These are phyloP conservation scores for Grosmannia penicillata DNA, from an alignment of 2,329 filamentous ascomycete genomes.

Conservation along the genomic window DNA sequence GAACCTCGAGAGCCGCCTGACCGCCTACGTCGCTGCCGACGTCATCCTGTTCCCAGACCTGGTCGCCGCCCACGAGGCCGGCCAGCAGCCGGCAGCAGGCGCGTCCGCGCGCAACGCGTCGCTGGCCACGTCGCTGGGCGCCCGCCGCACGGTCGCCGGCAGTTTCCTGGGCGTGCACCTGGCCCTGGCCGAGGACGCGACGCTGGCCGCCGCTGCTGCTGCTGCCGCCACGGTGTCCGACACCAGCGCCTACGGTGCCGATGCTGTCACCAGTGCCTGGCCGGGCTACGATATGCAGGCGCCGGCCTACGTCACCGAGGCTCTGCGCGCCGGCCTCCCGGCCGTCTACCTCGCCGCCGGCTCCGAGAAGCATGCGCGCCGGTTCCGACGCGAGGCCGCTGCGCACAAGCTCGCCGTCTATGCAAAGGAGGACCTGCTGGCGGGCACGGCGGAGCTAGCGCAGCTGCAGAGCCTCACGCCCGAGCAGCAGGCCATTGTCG, in stretches of 20 bases:
- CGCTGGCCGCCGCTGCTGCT: constrained; percentile 13
- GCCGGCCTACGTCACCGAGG: constrained; percentile 19
- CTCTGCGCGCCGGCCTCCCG: constrained; percentile 13
- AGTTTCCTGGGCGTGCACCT: constrained; percentile 23
- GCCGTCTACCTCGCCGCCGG: constrained; percentile 23
- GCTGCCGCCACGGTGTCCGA: too few relatives aligned
- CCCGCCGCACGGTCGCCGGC: constrained; percentile 11
- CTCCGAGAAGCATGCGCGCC: constrained; percentile 15
- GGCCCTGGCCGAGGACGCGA: constrained; percentile 19
- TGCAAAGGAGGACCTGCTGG: constrained; percentile 20
- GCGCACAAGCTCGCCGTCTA: constrained; percentile 15
- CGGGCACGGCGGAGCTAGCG: constrained; percentile 12
- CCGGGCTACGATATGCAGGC: constrained; percentile 21
- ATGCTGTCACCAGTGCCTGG: too few relatives aligned
- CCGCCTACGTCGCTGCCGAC: constrained; percentile 14
- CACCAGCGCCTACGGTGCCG: too few relatives aligned
- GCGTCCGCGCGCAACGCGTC: neutral
- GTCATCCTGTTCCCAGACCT: neutral
- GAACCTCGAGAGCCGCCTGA: constrained; percentile 14
- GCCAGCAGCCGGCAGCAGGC: neutral
- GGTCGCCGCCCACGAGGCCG: neutral
- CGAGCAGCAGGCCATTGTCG: constrained; percentile 9
- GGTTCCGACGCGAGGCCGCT: constrained; percentile 15
- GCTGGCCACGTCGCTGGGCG: constrained; percentile 1
- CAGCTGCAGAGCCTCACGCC: constrained; percentile 17